Evolutionary conservation across 169 alveolate genomes (phyloP).

Genomic region (Cryptosporidium viatorum): DNA sequence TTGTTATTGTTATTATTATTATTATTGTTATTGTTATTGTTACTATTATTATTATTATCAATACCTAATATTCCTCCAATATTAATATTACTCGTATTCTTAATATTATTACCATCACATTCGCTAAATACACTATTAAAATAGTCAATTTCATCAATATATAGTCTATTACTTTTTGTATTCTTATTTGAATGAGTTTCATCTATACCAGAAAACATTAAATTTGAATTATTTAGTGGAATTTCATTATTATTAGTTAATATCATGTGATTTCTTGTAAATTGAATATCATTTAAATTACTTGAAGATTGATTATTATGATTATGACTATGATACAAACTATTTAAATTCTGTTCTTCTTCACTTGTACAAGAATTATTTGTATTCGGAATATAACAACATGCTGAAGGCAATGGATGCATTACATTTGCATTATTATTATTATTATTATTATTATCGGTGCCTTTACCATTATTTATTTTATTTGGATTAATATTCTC

Average conservation of each 20-base stretch:
- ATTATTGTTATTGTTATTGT: not conserved
- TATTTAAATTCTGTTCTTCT: not conserved
- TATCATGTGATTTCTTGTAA: not conserved
- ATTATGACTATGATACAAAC: not conserved
- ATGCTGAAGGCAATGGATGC: constrained; percentile 50
- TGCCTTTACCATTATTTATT: not conserved
- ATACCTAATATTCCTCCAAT: constrained; percentile 4
- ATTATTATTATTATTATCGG: too few species aligned
- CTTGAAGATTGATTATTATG: not conserved
- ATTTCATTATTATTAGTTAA: not conserved
- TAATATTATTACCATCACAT: not conserved
- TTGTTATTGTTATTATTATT: too few species aligned
- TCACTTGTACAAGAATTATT: not conserved
- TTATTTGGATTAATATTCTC: constrained; percentile 5
- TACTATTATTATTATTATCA: not conserved
- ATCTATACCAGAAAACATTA: not conserved
- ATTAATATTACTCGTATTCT: not conserved
- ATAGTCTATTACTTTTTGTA: not conserved
- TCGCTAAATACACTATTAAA: constrained; percentile 5
- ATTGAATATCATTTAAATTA: not conserved
- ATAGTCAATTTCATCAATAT: constrained; percentile 1
- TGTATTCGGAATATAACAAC: constrained; percentile 26
- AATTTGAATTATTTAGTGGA: not conserved
- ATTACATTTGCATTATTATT: not conserved
- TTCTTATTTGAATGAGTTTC: not conserved